Base-by-base conservation (phyloP, 306 rosid genomes). In the Citrullus colocynthis region DNA sequence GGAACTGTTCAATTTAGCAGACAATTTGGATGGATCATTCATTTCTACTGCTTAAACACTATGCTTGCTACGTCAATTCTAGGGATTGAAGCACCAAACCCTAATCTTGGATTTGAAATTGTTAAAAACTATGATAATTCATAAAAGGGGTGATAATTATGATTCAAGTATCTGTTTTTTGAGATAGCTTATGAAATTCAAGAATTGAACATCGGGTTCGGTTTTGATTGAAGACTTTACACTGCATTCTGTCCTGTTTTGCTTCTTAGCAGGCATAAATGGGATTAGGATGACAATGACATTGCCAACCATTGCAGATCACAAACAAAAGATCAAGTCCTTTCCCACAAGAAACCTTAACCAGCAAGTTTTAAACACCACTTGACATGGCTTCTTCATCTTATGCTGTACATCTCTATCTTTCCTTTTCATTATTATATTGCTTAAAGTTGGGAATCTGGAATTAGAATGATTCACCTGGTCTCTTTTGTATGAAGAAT, bases 1-100 rank as follows among this genome's bases (percentile, higher is more conserved):
- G 77, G 42, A 28, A 72, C 15, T 72, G 56, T 72, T 72, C 44
- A 72, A 73, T 52, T 32, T 21, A 32, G 48, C 62, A 32, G 62
- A 74, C 41, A 74, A 52, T 52, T 74, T 32, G 62, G 61, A 70
- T 70, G 37, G 75, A 70, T 21, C 75, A 44, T 51, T 51, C 78
- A 30, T 51, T 21, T 73, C 77, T 49, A 7, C 60, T 17, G 12
- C 61, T 49, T 71, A 71, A 45, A 71, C 52, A 4, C 13, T 44
- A 44, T 10, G 14, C 9, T 10, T 45, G 1, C 56, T 13, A 1
- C 45, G 36, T 24, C 45, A 24, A 10, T n/a, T 65, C 72, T 66
- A 34, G 42, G 42, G 16, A 15, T 32, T 32, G 42, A 62, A 32
- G 42, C 42, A 30, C 6, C 67, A 61, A 61, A 61, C 1, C 2